Percentiles rank a stretch among this genome's conserved stretches.
These are phyloP conservation scores for Hortiboletus campestris DNA, from an alignment of 768 basidiomycete genomes.

Conservation along the genomic window DNA sequence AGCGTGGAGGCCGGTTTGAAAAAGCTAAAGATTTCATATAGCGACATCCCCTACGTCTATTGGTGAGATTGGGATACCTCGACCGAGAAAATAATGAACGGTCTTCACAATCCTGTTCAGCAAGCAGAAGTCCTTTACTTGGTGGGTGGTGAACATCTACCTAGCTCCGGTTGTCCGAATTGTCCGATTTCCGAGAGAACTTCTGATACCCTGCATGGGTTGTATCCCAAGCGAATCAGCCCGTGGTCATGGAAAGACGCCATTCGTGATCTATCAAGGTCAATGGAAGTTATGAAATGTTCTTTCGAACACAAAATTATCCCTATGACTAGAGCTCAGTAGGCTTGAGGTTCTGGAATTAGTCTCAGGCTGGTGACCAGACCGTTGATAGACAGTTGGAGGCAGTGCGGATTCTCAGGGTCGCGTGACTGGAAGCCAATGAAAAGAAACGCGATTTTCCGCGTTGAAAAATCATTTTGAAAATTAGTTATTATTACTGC, in stretches of 20 bases:
- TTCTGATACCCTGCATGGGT: conserved; percentile 47
- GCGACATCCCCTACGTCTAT: conserved; percentile 56
- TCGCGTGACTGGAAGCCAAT: no score
- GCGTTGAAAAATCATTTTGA: no score
- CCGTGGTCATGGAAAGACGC: conserved; percentile 44
- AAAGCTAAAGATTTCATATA: conserved; percentile 55
- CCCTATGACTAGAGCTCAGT: conserved; percentile 17
- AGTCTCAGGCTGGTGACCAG: no score
- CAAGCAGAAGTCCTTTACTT: conserved; percentile 46
- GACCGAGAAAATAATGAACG: conserved; percentile 46
- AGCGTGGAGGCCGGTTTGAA: conserved; percentile 35
- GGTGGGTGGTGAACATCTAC: conserved; percentile 7
- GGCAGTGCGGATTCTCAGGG: no score
- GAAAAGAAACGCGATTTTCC: no score
- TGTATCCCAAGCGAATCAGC: conserved; percentile 46
- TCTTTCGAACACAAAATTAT: conserved; percentile 55
- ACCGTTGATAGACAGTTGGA: no score
- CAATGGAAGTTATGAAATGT: conserved; percentile 41
- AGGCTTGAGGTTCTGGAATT: neutral
- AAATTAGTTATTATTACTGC: no score
- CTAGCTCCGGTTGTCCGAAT: no score
- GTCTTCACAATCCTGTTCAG: conserved; percentile 42
- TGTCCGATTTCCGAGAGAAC: conserved; percentile 27
- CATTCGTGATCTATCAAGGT: conserved; percentile 54
- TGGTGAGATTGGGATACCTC: conserved; percentile 49